Evolutionary conservation across 2,329 filamentous ascomycete species (phyloP).

Genomic region (Davidsoniella eucalypti): DNA sequence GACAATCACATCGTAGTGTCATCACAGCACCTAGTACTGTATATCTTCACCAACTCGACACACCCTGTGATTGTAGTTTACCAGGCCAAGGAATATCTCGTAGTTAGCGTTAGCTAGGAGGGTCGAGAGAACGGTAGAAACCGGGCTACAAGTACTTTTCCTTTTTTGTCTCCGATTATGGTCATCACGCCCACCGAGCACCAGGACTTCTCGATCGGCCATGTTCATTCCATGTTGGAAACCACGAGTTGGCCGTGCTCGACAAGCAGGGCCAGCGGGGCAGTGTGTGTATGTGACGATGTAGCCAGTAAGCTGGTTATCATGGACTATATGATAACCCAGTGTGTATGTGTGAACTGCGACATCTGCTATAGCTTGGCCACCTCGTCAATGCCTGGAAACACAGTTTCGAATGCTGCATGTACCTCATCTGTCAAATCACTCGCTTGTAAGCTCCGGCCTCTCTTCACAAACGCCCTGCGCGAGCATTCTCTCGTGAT

Average conservation of each 20-base stretch:
- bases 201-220: too few relatives aligned
- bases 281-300: background rate
- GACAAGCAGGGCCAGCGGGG: background rate
- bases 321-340: background rate
- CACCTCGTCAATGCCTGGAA: slow-evolving; percentile 47
- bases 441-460: slow-evolving; percentile 77
- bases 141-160: too few relatives aligned
- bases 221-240: too few relatives aligned
- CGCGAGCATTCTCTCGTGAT: slow-evolving; percentile 82
- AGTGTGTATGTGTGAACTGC: background rate
- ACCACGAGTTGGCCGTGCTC: background rate
- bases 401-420: slow-evolving; percentile 58
- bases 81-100: too few relatives aligned
- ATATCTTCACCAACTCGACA: too few relatives aligned
- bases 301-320: background rate
- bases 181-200: too few relatives aligned
- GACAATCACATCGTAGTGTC: too few relatives aligned
- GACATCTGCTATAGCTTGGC: background rate
- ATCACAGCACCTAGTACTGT: too few relatives aligned
- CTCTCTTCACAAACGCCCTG: slow-evolving; percentile 70
- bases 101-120: too few relatives aligned
- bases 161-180: too few relatives aligned
- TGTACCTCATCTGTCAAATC: slow-evolving; percentile 88
- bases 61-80: too few relatives aligned
- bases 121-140: too few relatives aligned